Base-by-base conservation (phyloP, 371 early-diverging fungal species). In the Circinella umbellata region DNA sequence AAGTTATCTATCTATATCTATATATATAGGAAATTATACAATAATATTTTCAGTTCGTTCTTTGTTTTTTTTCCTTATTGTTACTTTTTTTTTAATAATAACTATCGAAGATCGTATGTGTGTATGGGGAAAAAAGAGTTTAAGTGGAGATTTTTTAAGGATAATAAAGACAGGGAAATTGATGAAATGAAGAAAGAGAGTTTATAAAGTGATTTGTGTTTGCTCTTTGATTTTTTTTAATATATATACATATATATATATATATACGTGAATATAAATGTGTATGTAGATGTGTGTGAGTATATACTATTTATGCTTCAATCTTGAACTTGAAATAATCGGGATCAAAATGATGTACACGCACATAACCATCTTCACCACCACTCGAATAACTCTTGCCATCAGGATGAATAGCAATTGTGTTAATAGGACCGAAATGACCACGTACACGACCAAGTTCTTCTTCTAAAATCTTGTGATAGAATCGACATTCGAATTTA, bases 381-480 rank as follows among this genome's bases (percentile, higher is more conserved):
- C 99, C 99, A 70, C 92, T 93, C 61, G 99, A 94, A 81, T 96
- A 98, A 75, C 95, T 90, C 71, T 86, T 93, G 62, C 99, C 99
- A 71, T 92, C 91, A 20, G 99, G 99, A 79, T 95, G 95, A 71
- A 99, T 95, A 38, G 98, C 98, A 71, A 99, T 89, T 17, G 99
- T 97, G 88, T 99, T 99, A 85, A 99, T 98, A 66, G 99, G 99
- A 75, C 99, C 99, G 85, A 99, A 99, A 79, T 99, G 99, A 53
- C 99, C 99, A 85, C 93, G 96, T 62, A 97, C 96, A 71, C 97
- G 93, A 49, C 99, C 99, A 54, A 99, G 92, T 82, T 99, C 99
- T 76, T 98, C 95, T 71, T 96, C 95, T 70, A 96, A 92, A 57
- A 98, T 92, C 78, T 95, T 92, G 89, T 99, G 99, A 90, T 91